Percentiles rank a stretch among this genome's conserved stretches.
Conservation (phyloP, 2,329 filamentous ascomycete genomes). For the Ascochyta koolunga region DNA sequence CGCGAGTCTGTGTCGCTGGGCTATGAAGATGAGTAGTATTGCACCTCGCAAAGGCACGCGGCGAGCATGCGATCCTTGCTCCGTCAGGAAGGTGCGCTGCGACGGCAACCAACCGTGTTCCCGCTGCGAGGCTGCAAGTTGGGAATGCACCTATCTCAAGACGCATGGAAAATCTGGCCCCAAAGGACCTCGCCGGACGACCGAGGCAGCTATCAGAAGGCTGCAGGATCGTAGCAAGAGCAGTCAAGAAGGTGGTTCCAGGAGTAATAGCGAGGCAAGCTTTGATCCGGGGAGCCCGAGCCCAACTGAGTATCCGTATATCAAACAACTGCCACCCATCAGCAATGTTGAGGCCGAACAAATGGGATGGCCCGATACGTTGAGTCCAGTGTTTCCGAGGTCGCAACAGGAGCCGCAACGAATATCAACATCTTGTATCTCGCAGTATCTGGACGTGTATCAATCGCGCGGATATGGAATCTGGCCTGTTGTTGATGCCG, state of each 20-base stretch:
- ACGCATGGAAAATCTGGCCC: conserved; percentile 46
- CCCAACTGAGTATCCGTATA: conserved; percentile 33
- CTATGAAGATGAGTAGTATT: conserved; percentile 29
- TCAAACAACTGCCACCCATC: conserved; percentile 31
- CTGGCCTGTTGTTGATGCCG: conserved; percentile 45
- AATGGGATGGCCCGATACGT: conserved; percentile 34
- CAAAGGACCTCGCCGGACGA: conserved; percentile 44
- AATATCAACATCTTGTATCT: conserved; percentile 42
- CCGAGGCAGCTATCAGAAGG: conserved; percentile 42
- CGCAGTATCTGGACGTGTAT: conserved; percentile 43
- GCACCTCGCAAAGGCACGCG: conserved; percentile 45
- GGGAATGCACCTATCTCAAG: conserved; percentile 47
- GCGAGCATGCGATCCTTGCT: conserved; percentile 46
- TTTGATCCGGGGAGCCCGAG: conserved; percentile 39
- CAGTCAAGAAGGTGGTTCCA: conserved; percentile 26
- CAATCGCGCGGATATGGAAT: conserved; percentile 41
- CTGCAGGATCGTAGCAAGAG: conserved; percentile 40
- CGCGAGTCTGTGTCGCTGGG: conserved; percentile 21
- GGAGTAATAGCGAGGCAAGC: conserved; percentile 44
- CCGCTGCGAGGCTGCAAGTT: conserved; percentile 42
- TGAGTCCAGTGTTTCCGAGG: conserved; percentile 25
- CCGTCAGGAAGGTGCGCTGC: conserved; percentile 44
- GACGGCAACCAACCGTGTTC: conserved; percentile 44
- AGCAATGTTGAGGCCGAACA: conserved; percentile 26
- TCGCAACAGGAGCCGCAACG: conserved; percentile 26